Evolutionary conservation across 768 basidiomycete species (phyloP).

Genomic region (Pleurotus djamor): DNA sequence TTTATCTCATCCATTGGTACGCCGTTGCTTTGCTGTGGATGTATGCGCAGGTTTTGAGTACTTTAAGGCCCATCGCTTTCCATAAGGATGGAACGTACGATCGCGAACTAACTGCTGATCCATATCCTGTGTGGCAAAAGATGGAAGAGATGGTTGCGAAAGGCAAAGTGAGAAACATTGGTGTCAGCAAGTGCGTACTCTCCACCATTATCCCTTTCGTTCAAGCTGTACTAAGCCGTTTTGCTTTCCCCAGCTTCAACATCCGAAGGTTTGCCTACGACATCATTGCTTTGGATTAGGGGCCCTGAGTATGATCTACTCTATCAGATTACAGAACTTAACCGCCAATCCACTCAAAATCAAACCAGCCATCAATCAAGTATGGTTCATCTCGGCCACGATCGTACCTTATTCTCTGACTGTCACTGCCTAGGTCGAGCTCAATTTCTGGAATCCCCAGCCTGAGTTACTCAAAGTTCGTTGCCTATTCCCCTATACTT

Average conservation of each 20-base stretch:
- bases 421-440: slow-evolving; percentile 45
- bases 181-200: slow-evolving; percentile 72
- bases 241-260: slow-evolving; percentile 46
- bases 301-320: slow-evolving; percentile 10
- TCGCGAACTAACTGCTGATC: slow-evolving; percentile 62
- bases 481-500: background rate
- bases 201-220: background rate
- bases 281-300: background rate
- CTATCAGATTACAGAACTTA: slow-evolving; percentile 52
- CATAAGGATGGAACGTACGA: slow-evolving; percentile 49
- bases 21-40: slow-evolving; percentile 6
- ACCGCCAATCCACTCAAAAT: slow-evolving; percentile 60
- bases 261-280: slow-evolving; percentile 39
- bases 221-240: background rate
- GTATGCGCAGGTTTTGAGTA: background rate
- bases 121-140: slow-evolving; percentile 79
- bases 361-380: slow-evolving; percentile 70
- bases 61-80: slow-evolving; percentile 62
- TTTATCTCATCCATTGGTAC: slow-evolving; percentile 82
- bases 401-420: background rate
- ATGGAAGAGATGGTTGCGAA: slow-evolving; percentile 76
- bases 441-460: slow-evolving; percentile 78
- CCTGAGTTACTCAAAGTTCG: slow-evolving; percentile 66
- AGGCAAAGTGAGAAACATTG: slow-evolving; percentile 78
- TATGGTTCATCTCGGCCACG: background rate